These are phyloP conservation scores for Nothophaeocryptopus gaeumannii DNA, from an alignment of 2,329 filamentous ascomycete species.

Conservation along the genomic window DNA sequence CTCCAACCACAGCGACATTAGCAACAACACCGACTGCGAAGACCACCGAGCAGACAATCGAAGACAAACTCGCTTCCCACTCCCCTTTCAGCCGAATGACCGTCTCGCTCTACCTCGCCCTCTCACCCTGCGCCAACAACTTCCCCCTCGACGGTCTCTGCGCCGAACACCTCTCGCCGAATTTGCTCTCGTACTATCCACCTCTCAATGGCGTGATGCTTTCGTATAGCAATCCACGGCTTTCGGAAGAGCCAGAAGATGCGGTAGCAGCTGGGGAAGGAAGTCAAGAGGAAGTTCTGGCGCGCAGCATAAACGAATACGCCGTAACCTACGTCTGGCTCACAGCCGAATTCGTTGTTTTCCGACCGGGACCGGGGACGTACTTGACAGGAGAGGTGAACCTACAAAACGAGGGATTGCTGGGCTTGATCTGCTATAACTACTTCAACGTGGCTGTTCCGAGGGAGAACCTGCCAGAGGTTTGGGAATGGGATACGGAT, in stretches of 20 bases:
- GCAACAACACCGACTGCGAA: not conserved
- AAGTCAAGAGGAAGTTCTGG: slow-evolving; percentile 34
- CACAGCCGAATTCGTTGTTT: slow-evolving; percentile 81
- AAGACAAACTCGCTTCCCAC: slow-evolving; percentile 5
- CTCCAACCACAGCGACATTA: not conserved
- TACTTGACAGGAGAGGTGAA: slow-evolving; percentile 79
- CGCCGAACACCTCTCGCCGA: slow-evolving; percentile 70
- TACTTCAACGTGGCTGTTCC: slow-evolving; percentile 90
- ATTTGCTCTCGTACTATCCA: slow-evolving; percentile 74
- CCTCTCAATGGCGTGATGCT: slow-evolving; percentile 71
- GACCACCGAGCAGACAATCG: not conserved
- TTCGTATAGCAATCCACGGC: slow-evolving; percentile 65
- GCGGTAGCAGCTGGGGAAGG: not conserved
- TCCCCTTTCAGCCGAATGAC: slow-evolving; percentile 78
- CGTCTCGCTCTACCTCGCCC: slow-evolving; percentile 73
- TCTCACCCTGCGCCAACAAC: slow-evolving; percentile 68
- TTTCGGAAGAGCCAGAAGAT: slow-evolving; percentile 51
- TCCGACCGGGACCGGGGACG: slow-evolving; percentile 70
- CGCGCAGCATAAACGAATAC: slow-evolving; percentile 68
- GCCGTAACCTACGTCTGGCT: slow-evolving; percentile 84
- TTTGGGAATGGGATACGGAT: slow-evolving; percentile 67
- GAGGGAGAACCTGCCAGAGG: slow-evolving; percentile 66
- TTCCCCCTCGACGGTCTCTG: slow-evolving; percentile 68
- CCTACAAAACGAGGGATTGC: slow-evolving; percentile 81
- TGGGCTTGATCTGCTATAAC: slow-evolving; percentile 86